phyloP scores from a whole-genome alignment of 1,139 yeast genomes.

The Hemisphaericaspora xylofermentans region DNA sequence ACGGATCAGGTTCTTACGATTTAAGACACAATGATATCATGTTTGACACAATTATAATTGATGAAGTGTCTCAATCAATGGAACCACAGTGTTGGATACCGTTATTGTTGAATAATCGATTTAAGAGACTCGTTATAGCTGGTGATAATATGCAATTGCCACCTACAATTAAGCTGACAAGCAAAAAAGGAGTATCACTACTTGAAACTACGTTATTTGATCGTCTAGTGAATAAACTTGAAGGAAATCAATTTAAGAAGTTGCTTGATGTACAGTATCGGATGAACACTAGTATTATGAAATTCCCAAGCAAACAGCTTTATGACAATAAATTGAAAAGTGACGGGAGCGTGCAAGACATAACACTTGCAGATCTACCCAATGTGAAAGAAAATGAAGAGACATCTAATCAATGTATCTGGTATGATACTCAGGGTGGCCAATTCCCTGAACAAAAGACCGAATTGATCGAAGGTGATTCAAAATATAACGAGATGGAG shows the following conservation, averaged over 20 bases:
- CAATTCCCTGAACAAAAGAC: constrained; percentile 63
- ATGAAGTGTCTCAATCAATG: constrained; percentile 90
- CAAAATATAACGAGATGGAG: constrained; percentile 77
- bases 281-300: constrained; percentile 79
- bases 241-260: constrained; percentile 48
- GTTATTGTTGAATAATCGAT: constrained; percentile 59
- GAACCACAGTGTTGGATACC: constrained; percentile 99
- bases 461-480: constrained; percentile 38
- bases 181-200: constrained; percentile 28
- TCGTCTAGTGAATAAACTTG: constrained; percentile 58
- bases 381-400: constrained; percentile 44
- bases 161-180: constrained; percentile 56
- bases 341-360: constrained; percentile 53
- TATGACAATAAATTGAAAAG: constrained; percentile 68
- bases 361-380: constrained; percentile 55
- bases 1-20: constrained; percentile 81
- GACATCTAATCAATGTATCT: constrained; percentile 43
- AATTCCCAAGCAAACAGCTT: constrained; percentile 67
- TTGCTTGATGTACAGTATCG: constrained; percentile 77
- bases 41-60: constrained; percentile 84
- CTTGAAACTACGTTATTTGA: constrained; percentile 69
- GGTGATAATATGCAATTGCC: constrained; percentile 90
- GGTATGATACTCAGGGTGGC: constrained; percentile 96
- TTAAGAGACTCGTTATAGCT: constrained; percentile 66
- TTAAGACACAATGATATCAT: constrained; percentile 40